Conservation (phyloP, 2,329 filamentous ascomycete species). For the Thelonectria blattea region DNA sequence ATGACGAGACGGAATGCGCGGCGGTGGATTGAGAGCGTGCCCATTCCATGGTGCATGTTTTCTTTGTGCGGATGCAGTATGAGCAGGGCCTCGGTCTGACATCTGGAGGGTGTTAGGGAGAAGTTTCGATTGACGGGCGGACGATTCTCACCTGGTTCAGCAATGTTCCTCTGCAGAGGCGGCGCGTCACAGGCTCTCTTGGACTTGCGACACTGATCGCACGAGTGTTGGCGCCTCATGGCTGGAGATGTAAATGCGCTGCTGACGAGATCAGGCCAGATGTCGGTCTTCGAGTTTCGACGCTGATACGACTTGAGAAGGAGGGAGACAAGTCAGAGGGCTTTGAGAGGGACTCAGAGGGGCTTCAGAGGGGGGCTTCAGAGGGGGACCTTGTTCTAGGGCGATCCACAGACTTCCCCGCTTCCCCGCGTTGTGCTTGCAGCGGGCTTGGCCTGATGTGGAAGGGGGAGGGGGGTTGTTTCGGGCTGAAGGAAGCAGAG, state of each 20-base stretch:
- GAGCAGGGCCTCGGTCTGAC: slow-evolving; percentile 10
- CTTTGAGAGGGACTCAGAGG: background rate
- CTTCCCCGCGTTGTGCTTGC: slow-evolving; percentile 19
- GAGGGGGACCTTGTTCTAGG: background rate
- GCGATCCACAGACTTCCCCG: slow-evolving; percentile 11
- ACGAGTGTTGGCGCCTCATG: slow-evolving; percentile 36
- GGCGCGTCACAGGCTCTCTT: slow-evolving; percentile 36
- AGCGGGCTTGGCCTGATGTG: slow-evolving; percentile 7
- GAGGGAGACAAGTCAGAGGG: background rate
- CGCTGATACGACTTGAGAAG: background rate
- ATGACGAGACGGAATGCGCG: slow-evolving; percentile 16
- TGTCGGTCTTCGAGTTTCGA: background rate
- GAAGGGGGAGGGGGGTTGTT: slow-evolving; percentile 1
- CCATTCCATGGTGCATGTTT: slow-evolving; percentile 23
- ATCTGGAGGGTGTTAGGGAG: background rate
- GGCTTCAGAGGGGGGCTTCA: background rate
- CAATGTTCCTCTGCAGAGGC: slow-evolving; percentile 21
- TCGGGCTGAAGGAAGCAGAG: slow-evolving; percentile 1
- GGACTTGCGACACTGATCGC: slow-evolving; percentile 34
- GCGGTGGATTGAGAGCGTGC: slow-evolving; percentile 20
- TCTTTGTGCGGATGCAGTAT: slow-evolving; percentile 20
- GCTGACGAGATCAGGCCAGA: background rate
- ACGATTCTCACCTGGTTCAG: slow-evolving; percentile 25
- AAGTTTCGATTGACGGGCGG: too few relatives aligned
- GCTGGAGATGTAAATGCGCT: background rate